Evolutionary conservation across 768 basidiomycete species (phyloP).

Genomic region (Suillus variegatus): DNA sequence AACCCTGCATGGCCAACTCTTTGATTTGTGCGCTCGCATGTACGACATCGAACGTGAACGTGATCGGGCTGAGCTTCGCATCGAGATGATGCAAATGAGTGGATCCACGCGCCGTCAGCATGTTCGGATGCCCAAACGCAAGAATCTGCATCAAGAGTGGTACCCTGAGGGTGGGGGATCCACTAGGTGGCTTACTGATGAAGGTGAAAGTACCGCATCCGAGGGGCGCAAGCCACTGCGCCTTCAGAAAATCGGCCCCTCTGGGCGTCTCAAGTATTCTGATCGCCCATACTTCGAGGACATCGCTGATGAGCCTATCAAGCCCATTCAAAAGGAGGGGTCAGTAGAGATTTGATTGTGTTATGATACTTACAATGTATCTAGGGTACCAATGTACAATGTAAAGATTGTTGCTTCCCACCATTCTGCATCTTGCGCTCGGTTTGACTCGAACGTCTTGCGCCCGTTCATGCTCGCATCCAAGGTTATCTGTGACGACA

Average conservation of each 20-base stretch:
- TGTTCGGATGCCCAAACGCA: too few relatives aligned
- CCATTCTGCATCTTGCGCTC: too few relatives aligned
- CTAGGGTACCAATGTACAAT: too few relatives aligned
- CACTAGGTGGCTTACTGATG: not conserved
- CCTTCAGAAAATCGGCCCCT: not conserved
- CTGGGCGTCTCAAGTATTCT: too few relatives aligned
- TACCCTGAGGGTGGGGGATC: too few relatives aligned
- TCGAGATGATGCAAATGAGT: conserved; percentile 13
- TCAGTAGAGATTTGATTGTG: not conserved
- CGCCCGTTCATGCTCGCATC: too few relatives aligned
- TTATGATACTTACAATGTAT: not conserved
- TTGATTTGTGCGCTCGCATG: conserved; percentile 18
- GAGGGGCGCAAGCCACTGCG: not conserved
- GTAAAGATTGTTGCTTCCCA: too few relatives aligned
- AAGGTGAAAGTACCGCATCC: not conserved
- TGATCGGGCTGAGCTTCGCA: conserved; percentile 20
- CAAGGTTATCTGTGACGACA: too few relatives aligned
- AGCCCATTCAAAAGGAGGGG: not conserved
- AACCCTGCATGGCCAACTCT: not conserved
- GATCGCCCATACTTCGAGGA: not conserved
- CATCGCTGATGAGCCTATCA: not conserved
- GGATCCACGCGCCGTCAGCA: not conserved
- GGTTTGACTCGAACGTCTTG: too few relatives aligned
- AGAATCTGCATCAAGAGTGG: too few relatives aligned
- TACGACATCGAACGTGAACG: conserved; percentile 11